Evolutionary conservation across 768 basidiomycete genomes (phyloP).

Genomic region (Ramaria sp.): DNA sequence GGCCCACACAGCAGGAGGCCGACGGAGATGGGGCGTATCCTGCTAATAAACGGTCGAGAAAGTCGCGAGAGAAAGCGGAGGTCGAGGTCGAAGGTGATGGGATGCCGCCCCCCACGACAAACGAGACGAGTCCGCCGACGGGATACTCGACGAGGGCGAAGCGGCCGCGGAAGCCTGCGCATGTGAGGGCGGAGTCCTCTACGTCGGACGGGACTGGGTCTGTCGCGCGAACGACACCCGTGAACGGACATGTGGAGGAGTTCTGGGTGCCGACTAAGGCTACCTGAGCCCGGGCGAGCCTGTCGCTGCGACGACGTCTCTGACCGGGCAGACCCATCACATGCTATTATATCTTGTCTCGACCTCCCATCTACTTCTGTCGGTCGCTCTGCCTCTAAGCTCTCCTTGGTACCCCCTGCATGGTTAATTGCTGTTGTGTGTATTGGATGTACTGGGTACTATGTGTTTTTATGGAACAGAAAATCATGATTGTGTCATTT

Average conservation of each 20-base stretch:
- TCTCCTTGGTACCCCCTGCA: background rate
- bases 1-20: background rate
- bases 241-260: slow-evolving; percentile 9
- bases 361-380: background rate
- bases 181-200: background rate
- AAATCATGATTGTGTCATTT: background rate
- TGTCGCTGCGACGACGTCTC: no score
- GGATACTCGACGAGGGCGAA: slow-evolving; percentile 9
- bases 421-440: background rate
- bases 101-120: background rate
- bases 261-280: slow-evolving; percentile 8
- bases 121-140: slow-evolving; percentile 1
- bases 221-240: slow-evolving; percentile 5
- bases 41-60: slow-evolving; percentile 1
- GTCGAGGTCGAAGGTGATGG: slow-evolving; percentile 1
- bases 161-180: slow-evolving; percentile 1
- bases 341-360: background rate
- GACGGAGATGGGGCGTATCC: slow-evolving; percentile 8
- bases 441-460: no score
- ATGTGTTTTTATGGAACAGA: no score
- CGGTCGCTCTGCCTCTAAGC: no score
- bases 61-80: background rate
- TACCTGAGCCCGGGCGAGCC: background rate
- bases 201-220: slow-evolving; percentile 8
- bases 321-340: no score